These are phyloP conservation scores for Silybum marianum DNA, from an alignment of 129 eudicot genomes.

Conservation along the genomic window DNA sequence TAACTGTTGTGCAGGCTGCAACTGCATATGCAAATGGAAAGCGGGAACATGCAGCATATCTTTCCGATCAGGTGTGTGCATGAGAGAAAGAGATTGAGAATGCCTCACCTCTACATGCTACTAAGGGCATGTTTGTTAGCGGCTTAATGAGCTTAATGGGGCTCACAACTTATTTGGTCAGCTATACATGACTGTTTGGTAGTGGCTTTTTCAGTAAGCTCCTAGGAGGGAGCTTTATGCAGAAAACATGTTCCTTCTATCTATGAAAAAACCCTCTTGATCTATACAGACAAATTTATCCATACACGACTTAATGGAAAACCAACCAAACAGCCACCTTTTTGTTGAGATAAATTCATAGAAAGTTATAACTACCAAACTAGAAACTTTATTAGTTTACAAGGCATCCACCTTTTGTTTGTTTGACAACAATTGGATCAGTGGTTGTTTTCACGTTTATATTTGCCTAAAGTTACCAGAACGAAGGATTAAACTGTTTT, in stretches of 20 bases:
- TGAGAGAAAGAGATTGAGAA: not conserved
- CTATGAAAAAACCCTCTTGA: too few relatives aligned
- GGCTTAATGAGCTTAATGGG: too few relatives aligned
- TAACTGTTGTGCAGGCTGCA: constrained; percentile 83
- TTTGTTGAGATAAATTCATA: not conserved
- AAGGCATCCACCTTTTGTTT: not conserved
- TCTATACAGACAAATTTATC: too few relatives aligned
- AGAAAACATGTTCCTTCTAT: too few relatives aligned
- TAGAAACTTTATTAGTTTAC: not conserved
- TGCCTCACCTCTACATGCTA: not conserved
- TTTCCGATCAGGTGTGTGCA: constrained; percentile 71
- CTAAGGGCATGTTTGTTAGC: not conserved
- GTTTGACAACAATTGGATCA: not conserved
- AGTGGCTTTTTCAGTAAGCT: too few relatives aligned
- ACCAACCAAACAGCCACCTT: too few relatives aligned
- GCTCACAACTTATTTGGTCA: too few relatives aligned
- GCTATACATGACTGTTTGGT: too few relatives aligned
- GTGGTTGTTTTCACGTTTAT: not conserved
- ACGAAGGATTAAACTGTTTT: not conserved
- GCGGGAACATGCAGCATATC: constrained; percentile 68
- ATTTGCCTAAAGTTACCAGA: not conserved
- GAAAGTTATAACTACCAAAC: not conserved
- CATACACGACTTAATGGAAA: too few relatives aligned
- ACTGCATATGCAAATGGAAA: constrained; percentile 80
- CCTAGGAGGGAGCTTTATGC: too few relatives aligned